Evolutionary conservation across 345 rosid genomes (phyloP), one percentile per base, ranked within the genome.

Genomic region (Pistacia integerrima): DNA sequence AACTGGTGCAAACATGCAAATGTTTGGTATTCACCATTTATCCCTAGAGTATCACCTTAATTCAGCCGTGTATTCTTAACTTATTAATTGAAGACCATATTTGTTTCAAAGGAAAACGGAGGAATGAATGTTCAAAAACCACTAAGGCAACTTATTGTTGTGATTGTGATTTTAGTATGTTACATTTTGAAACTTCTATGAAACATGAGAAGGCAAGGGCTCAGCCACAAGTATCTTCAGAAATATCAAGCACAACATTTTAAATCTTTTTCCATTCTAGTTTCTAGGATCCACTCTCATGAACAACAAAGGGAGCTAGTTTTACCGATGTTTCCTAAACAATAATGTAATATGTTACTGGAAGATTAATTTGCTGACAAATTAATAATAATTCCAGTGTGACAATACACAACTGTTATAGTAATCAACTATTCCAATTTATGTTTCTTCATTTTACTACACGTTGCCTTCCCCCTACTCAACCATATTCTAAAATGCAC

Each of bases 281-380:
- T 69, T 72, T 17, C 46, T n/a, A 33, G 48, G 46, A 64, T 71
- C 33, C 20, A 44, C 61, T 77, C 72, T 64, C 48, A 20, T 20
- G 66, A 8, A 22, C 60, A 73, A 52, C 63, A 17, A 72, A 73
- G 20, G 60, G 17, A 18, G 76, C 67, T 18, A 57, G 4, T 3
- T 9, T 2, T 48, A 46, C 62, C 56, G 8, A 63, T 18, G 36
- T 49, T 65, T 73, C 67, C 59, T 60, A 62, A 64, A 35, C 22
- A 48, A 70, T 13, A 48, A 62, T n/a, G 56, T 36, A 16, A 66
- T 30, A 49, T 48, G 22, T 49, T 70, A 65, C 25, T 20, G 16
- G 36, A 46, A 22, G 56, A 51, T 36, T 8, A 61, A 73, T 46
- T 49, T 51, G 11, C 60, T 30, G 7, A 48, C 17, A 9, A 8